Evolutionary conservation across 2,329 filamentous ascomycete genomes (phyloP).

Genomic region (Diaporthe amygdali): DNA sequence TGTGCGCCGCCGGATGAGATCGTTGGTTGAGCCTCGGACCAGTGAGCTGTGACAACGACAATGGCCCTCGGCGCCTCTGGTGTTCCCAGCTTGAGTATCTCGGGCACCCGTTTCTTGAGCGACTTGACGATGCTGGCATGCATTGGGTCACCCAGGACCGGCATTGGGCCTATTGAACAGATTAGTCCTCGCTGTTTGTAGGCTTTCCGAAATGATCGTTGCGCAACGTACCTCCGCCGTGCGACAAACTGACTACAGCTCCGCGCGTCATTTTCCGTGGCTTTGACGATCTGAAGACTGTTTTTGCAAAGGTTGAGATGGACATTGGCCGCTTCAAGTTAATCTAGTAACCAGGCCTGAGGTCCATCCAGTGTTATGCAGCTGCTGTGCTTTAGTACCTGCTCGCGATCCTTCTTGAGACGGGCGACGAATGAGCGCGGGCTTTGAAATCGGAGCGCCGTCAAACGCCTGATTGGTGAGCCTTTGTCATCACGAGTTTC

Average conservation of each 20-base stretch:
- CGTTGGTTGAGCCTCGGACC: conserved; percentile 53
- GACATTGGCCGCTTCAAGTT: neutral
- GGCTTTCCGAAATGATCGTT: neutral
- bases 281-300: neutral
- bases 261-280: conserved; percentile 44
- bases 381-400: neutral
- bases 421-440: neutral
- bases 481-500: conserved; percentile 13
- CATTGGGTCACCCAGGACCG: conserved; percentile 58
- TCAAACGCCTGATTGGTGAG: conserved; percentile 6
- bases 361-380: neutral
- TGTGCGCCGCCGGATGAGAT: conserved; percentile 56
- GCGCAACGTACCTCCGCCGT: conserved; percentile 48
- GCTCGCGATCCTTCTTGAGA: neutral
- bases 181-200: neutral
- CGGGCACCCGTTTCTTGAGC: conserved; percentile 57
- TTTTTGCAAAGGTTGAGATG: neutral
- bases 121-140: conserved; percentile 57
- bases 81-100: conserved; percentile 59
- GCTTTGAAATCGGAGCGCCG: neutral
- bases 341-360: neutral
- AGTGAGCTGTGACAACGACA: conserved; percentile 64
- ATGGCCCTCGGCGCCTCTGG: conserved; percentile 55
- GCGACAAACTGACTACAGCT: conserved; percentile 54
- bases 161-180: conserved; percentile 54